Percentiles rank a stretch among this genome's conserved stretches.
phyloP scores from a whole-genome alignment of 306 rosid genomes.

The Sphenostylis stenocarpa region DNA sequence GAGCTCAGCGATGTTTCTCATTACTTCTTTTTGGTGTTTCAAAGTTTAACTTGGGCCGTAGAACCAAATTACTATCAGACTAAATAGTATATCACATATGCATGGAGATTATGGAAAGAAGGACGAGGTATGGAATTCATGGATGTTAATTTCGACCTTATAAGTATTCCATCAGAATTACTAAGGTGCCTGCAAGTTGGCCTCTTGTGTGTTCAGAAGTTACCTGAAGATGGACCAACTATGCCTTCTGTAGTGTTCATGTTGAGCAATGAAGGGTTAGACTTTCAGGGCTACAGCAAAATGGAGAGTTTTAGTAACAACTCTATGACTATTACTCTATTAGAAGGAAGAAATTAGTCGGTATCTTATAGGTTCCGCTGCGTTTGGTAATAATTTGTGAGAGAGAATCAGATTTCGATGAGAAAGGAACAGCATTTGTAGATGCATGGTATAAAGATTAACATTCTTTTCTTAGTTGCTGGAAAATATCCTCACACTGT shows the following conservation, averaged over 20 bases:
- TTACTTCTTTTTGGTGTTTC: not conserved
- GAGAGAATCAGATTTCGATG: not conserved
- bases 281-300: not conserved
- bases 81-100: no score
- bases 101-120: constrained; percentile 37
- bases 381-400: not conserved
- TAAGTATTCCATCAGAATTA: constrained; percentile 21
- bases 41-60: not conserved
- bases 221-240: constrained; percentile 43
- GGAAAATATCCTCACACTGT: not conserved
- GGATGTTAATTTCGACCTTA: constrained; percentile 31
- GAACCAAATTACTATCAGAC: no score
- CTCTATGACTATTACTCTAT: constrained; percentile 22
- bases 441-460: no score
- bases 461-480: not conserved
- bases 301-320: constrained; percentile 17
- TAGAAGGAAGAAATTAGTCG: constrained; percentile 20
- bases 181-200: constrained; percentile 49
- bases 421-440: not conserved
- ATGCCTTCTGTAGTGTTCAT: constrained; percentile 46
- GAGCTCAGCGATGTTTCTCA: not conserved
- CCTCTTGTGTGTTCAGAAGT: constrained; percentile 47
- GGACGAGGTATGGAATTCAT: constrained; percentile 26
- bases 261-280: constrained; percentile 28
- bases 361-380: not conserved